Base-by-base conservation (phyloP, 306 rosid genomes). In the Gynostemma pentaphyllum region DNA sequence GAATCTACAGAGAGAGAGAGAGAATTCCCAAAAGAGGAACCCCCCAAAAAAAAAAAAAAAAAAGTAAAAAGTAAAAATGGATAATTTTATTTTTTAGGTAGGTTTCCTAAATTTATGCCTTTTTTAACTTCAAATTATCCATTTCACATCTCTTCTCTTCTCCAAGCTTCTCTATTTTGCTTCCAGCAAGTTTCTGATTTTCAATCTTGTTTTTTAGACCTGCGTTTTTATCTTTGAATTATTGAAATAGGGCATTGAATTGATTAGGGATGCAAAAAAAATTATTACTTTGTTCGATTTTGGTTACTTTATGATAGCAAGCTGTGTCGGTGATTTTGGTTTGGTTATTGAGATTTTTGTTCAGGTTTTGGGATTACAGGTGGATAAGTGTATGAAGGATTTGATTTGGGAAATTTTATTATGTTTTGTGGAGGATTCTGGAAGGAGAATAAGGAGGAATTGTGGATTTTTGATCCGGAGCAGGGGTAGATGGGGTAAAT, bases 401-500 rank as follows among this genome's bases (percentile, higher is more conserved):
- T 83, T 76, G 80, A 45, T 75, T 77, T 74, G 69, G 79, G 74
- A 80, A 42, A 67, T 76, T 81, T 70, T 74, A 34, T 48, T 66
- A 72, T 85, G 79, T 74, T 80, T 54, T 63, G 78, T 73, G 49
- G 78, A 78, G 84, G 79, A 66, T 79, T 75, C 82, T 52, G 77
- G 76, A 21, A 67, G 70, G 74, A 78, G 78, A 75, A 75, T 77
- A 70, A 66, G 74, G 63, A 74, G 89, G 92, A 81, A 87, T 75
- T 82, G 79, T 69, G 87, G 83, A 52, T 78, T 82, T 80, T 85
- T 91, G 73, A 91, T 91, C 67, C 84, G 88, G 79, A 83, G 95
- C 84, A 82, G 95, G 81, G 87, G 95, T 72, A 83, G 92, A 74
- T 87, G 96, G 92, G 95, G 89, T 34, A 85, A 91, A 88, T 91